Percentiles rank a stretch among this genome's conserved stretches.
Conservation (phyloP, 202 grass and related monocot species). For the Thinopyrum obtusiflorum region DNA sequence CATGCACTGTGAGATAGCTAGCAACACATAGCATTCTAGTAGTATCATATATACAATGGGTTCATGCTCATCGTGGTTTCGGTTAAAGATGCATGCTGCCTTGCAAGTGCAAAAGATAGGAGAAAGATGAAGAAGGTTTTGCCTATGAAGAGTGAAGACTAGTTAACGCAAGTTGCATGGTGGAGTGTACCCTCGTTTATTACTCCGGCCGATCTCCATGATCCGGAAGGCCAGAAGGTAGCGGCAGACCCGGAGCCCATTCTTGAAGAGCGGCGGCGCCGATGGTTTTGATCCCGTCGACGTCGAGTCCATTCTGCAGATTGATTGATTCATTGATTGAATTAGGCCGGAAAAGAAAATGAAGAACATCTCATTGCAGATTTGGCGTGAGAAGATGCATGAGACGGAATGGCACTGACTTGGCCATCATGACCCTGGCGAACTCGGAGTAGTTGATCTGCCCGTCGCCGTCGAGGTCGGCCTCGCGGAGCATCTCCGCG, state of each 20-base stretch:
- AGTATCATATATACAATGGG: neutral
- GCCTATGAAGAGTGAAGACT: neutral
- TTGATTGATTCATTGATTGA: neutral
- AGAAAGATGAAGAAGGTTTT: neutral
- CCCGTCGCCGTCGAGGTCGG: slow-evolving; percentile 56
- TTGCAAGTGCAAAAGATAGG: neutral
- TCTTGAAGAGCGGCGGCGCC: neutral
- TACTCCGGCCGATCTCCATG: neutral
- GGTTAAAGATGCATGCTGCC: neutral
- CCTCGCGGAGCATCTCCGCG: slow-evolving; percentile 63
- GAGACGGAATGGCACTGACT: slow-evolving; percentile 13
- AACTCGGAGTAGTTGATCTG: slow-evolving; percentile 72
- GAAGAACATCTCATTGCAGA: neutral
- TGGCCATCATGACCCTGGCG: slow-evolving; percentile 49
- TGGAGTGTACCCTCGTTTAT: slow-evolving; percentile 21
- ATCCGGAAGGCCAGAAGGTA: slow-evolving; percentile 21
- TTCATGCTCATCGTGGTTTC: neutral
- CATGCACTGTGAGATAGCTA: neutral
- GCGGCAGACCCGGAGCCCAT: neutral
- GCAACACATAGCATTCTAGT: neutral
- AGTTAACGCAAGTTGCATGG: neutral
- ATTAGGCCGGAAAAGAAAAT: neutral
- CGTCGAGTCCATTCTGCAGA: neutral
- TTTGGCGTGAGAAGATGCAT: neutral
- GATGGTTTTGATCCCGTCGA: neutral